Evolutionary conservation across 495 filamentous ascomycete species (phyloP).

Genomic region (Neurospora hispaniola): DNA sequence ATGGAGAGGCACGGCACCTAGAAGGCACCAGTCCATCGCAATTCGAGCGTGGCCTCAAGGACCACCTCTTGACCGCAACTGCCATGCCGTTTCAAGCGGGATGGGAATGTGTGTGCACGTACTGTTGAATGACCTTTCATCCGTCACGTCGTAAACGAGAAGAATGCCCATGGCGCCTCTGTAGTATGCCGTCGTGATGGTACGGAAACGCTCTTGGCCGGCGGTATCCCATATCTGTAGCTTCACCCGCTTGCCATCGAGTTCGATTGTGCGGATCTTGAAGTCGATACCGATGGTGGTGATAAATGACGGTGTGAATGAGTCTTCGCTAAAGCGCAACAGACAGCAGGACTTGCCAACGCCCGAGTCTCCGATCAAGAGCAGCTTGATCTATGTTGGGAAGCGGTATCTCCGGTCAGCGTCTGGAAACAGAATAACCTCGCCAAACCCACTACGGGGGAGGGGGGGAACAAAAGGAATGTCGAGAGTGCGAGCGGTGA

Average conservation of each 20-base stretch:
- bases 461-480: neutral
- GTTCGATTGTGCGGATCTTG: constrained; percentile 97
- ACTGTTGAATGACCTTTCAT: constrained; percentile 97
- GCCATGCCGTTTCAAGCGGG: neutral
- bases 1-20: neutral
- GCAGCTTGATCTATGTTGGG: constrained; percentile 76
- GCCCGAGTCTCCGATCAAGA: constrained; percentile 96
- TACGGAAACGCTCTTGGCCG: constrained; percentile 94
- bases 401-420: constrained; percentile 3
- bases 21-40: neutral
- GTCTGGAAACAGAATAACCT: neutral
- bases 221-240: constrained; percentile 99
- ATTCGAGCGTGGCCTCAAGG: neutral
- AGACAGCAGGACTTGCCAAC: constrained; percentile 99
- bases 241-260: constrained; percentile 97
- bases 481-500: neutral
- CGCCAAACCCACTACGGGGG: neutral
- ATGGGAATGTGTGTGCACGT: constrained; percentile 24
- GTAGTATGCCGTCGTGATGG: constrained; percentile 98
- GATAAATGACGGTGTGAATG: constrained; percentile 97
- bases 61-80: neutral
- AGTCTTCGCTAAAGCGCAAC: constrained; percentile 96
- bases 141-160: constrained; percentile 96
- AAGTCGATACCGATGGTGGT: constrained; percentile 99
- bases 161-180: constrained; percentile 97